phyloP scores from a whole-genome alignment of 148 eudicot species.

The Fallopia convolvulus region DNA sequence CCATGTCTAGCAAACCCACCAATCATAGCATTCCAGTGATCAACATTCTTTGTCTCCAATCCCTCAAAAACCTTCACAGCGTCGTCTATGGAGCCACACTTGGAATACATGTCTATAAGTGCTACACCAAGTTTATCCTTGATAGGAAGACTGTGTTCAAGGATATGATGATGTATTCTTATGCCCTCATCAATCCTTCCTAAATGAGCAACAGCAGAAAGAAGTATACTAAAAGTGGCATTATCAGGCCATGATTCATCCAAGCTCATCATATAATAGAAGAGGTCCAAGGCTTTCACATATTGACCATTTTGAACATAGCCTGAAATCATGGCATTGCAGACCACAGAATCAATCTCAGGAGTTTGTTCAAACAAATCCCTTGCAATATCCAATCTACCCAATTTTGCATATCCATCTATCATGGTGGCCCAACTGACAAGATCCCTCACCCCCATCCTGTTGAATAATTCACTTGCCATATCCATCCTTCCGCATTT shows the following conservation, averaged over 20 bases:
- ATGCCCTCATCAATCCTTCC: constrained; percentile 53
- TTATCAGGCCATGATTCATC: constrained; percentile 40
- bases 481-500: constrained; percentile 43
- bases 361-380: constrained; percentile 43
- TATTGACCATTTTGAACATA: constrained; percentile 44
- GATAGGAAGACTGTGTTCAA: constrained; percentile 23
- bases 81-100: constrained; percentile 56
- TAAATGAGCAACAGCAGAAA: constrained; percentile 56
- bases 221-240: constrained; percentile 42
- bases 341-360: constrained; percentile 46
- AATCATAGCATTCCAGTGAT: constrained; percentile 85
- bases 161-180: constrained; percentile 36
- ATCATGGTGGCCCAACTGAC: constrained; percentile 65
- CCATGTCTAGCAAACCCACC: constrained; percentile 74
- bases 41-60: constrained; percentile 32
- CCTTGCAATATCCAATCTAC: constrained; percentile 41
- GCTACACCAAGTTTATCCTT: constrained; percentile 70
- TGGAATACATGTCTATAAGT: constrained; percentile 79
- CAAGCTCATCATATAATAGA: constrained; percentile 24
- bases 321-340: constrained; percentile 71
- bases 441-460: constrained; percentile 50
- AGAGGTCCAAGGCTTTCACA: constrained; percentile 49
- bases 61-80: constrained; percentile 45
- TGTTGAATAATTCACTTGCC: constrained; percentile 40
- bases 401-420: constrained; percentile 57